Base-by-base conservation (phyloP, 2,329 filamentous ascomycete genomes). In the Aspergillus pseudonomiae region DNA sequence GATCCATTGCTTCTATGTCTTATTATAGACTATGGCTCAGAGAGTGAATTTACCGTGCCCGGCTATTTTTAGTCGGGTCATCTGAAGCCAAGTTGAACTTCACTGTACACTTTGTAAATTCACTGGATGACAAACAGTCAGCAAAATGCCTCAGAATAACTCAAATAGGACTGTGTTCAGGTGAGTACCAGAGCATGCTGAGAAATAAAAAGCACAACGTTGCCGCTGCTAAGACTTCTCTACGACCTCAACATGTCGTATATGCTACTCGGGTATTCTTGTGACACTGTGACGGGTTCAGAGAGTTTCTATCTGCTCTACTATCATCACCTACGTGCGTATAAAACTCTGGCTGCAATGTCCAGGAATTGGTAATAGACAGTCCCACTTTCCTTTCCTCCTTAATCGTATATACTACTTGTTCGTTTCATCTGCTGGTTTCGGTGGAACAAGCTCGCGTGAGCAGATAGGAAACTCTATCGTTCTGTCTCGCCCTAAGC, bases 61-160 rank as follows among this genome's bases (percentile, higher is more conserved):
- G 52, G 19, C 30, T 54, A 54, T 54, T 55, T 55, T 55, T 55
- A 55, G 34, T 34, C 52, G 32, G 32, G 32, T 39, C 21, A 24
- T 39, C 52, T 34, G n/a, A 39, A 24, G 16, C 16, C 21, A 26
- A 55, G 34, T 21, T 36, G 52, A 36, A 26, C n/a, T 55, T 39
- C 34, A 28, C n/a, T 55, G 30, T 26, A 24, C 7, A 7, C 32
- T 16, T 24, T 26, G 52, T 19, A 54, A 12, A 52, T 52, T 52
- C 28, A 32, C 16, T 52, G 26, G 26, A 4, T 28, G 16, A 6
- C 9, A 2, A 5, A 32, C 28, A 11, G 9, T 10, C 16, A 52
- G 30, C 28, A n/a, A 34, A 32, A 3, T 34, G 14, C 30, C 26
- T 52, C 28, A 16, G 28, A 9, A 19, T 4, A 21, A 34, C 9